A percentile compares a stretch with the other conserved stretches of the same genome.
Conservation (phyloP, 441 rosid genomes). For the Breynia disticha region DNA sequence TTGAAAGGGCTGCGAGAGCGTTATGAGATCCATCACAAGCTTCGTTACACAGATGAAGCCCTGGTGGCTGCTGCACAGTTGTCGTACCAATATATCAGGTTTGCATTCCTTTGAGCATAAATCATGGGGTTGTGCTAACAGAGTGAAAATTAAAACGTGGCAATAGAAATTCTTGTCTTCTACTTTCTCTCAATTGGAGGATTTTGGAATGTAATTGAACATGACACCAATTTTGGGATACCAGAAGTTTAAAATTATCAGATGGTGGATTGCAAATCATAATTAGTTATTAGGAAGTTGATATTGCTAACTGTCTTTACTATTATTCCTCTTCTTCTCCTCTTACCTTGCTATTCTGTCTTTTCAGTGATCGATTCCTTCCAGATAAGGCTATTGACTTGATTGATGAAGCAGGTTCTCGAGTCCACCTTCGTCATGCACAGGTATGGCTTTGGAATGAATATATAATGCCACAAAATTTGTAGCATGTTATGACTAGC, state of each 20-base stretch:
- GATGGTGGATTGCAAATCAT: not conserved
- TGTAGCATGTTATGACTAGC: not conserved
- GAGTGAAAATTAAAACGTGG: too few relatives aligned
- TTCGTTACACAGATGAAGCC: conserved; percentile 41
- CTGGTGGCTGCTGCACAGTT: conserved; percentile 41
- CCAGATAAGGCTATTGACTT: conserved; percentile 98
- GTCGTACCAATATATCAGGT: conserved; percentile 58
- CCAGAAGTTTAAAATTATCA: not conserved
- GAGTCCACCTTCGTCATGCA: conserved; percentile 90
- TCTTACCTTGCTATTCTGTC: not conserved
- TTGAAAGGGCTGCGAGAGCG: conserved; percentile 34
- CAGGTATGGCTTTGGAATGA: conserved; percentile 36
- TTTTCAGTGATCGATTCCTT: conserved; percentile 82
- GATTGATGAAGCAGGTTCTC: conserved; percentile 99
- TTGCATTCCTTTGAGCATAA: conserved; percentile 9
- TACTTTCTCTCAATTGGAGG: too few relatives aligned
- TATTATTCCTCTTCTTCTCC: not conserved
- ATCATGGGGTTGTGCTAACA: too few relatives aligned
- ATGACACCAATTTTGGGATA: too few relatives aligned
- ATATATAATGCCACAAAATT: conserved; percentile 2
- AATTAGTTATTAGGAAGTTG: too few relatives aligned
- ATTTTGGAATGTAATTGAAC: too few relatives aligned
- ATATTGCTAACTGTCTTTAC: not conserved
- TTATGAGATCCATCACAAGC: conserved; percentile 50
- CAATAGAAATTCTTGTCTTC: too few relatives aligned